Evolutionary conservation across 768 basidiomycete species (phyloP).

Genomic region (Neoboletus subvelutipes): DNA sequence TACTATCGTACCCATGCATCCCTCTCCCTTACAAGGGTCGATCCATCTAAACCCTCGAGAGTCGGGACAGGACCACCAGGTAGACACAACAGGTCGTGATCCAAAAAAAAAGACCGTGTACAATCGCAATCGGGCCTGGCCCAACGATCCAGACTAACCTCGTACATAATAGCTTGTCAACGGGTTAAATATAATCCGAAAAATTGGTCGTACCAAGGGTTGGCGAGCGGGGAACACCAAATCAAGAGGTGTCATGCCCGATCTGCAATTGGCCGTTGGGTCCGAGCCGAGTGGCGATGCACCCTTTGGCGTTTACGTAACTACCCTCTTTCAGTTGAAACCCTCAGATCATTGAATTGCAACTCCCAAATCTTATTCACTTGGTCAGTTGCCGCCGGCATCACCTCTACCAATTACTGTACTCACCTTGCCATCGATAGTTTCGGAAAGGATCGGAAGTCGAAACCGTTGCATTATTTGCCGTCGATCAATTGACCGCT

Average conservation of each 20-base stretch:
- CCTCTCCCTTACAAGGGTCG: neutral
- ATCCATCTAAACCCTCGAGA: neutral
- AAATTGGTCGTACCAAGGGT: too few species aligned
- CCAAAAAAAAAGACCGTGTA: neutral
- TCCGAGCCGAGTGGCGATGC: too few species aligned
- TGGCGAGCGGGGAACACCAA: too few species aligned
- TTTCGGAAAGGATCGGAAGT: neutral
- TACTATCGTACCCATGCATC: neutral
- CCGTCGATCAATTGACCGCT: neutral
- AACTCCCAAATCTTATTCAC: neutral
- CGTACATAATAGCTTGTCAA: neutral
- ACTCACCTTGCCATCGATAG: neutral
- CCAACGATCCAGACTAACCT: neutral
- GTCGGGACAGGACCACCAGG: neutral
- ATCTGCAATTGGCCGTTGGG: too few species aligned
- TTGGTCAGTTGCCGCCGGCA: neutral
- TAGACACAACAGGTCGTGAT: neutral
- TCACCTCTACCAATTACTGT: neutral
- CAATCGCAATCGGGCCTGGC: neutral
- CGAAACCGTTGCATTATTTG: neutral
- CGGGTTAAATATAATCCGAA: neutral
- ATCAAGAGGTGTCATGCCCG: too few species aligned
- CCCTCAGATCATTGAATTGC: too few species aligned
- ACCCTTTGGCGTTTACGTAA: too few species aligned
- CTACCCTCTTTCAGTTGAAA: too few species aligned